Evolutionary conservation across 768 basidiomycete species (phyloP).

Genomic region (Termitomyces sp.): DNA sequence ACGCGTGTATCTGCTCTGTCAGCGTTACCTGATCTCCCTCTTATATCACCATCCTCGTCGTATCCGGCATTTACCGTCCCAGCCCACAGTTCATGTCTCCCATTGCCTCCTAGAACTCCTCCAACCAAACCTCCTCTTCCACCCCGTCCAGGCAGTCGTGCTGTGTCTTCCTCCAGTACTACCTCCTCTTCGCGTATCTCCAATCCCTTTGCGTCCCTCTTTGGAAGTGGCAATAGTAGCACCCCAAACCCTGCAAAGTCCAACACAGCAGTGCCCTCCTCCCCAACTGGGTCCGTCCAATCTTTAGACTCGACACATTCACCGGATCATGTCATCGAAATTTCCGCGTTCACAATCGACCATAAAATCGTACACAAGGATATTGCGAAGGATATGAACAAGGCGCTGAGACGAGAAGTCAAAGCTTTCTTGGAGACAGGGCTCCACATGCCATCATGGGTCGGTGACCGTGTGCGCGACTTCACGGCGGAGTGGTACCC

Average conservation of each 20-base stretch:
- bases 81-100: slow-evolving; percentile 36
- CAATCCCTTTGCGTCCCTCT: slow-evolving; percentile 80
- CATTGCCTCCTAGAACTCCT: slow-evolving; percentile 40
- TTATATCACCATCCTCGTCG: slow-evolving; percentile 24
- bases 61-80: slow-evolving; percentile 47
- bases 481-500: slow-evolving; percentile 54
- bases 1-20: slow-evolving; percentile 26
- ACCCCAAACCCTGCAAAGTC: slow-evolving; percentile 21
- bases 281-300: slow-evolving; percentile 25
- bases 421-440: slow-evolving; percentile 35
- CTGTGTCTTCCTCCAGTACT: slow-evolving; percentile 13
- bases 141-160: slow-evolving; percentile 27
- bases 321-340: slow-evolving; percentile 37
- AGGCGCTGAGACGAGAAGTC: slow-evolving; percentile 50
- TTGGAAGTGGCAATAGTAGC: slow-evolving; percentile 38
- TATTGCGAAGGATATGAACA: slow-evolving; percentile 47
- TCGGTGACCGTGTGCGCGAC: slow-evolving; percentile 51
- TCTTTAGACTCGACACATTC: slow-evolving; percentile 23
- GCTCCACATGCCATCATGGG: slow-evolving; percentile 45
- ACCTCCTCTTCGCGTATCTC: slow-evolving; percentile 40
- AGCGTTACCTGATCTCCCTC: slow-evolving; percentile 52
- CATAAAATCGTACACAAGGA: slow-evolving; percentile 47
- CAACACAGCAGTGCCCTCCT: slow-evolving; percentile 24
- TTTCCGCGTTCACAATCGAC: slow-evolving; percentile 58
- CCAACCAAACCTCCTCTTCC: slow-evolving; percentile 34